Conservation (phyloP, 2,329 filamentous ascomycete species). For the Stylonectria norvegica region DNA sequence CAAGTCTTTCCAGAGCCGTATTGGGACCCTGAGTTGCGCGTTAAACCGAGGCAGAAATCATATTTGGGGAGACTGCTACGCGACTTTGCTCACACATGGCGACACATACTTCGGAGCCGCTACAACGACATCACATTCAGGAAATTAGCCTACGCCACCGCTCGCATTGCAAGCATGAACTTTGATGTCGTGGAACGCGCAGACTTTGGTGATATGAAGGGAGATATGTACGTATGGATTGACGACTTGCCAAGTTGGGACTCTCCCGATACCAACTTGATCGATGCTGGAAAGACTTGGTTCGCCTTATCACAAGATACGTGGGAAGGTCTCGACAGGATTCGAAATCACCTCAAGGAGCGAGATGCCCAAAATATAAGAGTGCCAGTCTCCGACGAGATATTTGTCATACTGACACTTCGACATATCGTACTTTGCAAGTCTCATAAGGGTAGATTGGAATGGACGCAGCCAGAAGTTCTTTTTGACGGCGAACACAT, state of each 20-base stretch:
- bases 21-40: constrained; percentile 13
- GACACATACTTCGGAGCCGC: constrained; percentile 16
- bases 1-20: constrained; percentile 7
- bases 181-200: constrained; percentile 13
- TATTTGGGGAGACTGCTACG: constrained; percentile 12
- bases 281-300: constrained; percentile 16
- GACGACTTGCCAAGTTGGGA: constrained; percentile 17
- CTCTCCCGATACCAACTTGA: constrained; percentile 4
- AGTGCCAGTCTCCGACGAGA: no score
- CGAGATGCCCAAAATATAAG: no score
- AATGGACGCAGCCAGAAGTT: background rate
- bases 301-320: constrained; percentile 13
- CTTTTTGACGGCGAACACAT: background rate
- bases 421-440: background rate
- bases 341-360: constrained; percentile 12
- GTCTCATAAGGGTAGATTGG: background rate
- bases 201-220: no score
- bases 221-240: constrained; percentile 13
- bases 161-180: constrained; percentile 16
- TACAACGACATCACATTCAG: constrained; percentile 15
- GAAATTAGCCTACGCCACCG: constrained; percentile 15
- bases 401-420: background rate
- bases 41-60: background rate
- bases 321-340: constrained; percentile 12
- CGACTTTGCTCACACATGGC: constrained; percentile 20